Percentiles rank a stretch among this genome's conserved stretches.
Conservation (phyloP, 176 grass and related monocot genomes). For the Stipa capillata region DNA sequence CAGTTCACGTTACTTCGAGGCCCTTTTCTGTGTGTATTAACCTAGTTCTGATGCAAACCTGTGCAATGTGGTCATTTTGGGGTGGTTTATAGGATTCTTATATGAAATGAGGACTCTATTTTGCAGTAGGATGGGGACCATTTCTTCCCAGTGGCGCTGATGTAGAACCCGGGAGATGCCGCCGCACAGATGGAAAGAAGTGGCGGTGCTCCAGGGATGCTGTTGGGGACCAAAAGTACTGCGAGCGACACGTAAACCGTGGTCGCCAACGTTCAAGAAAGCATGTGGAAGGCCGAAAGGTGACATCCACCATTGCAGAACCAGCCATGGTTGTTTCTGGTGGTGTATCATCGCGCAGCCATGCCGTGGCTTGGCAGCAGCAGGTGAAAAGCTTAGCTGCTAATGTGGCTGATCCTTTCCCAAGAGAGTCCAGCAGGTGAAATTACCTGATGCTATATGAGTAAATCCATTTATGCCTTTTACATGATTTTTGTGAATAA, state of each 20-base stretch:
- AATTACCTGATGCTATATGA: background rate
- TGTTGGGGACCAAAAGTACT: constrained; percentile 78
- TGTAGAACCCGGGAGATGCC: constrained; percentile 78
- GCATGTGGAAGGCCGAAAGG: constrained; percentile 92
- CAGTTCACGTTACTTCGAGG: background rate
- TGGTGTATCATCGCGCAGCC: constrained; percentile 18
- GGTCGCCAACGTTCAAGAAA: constrained; percentile 93
- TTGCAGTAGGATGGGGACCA: constrained; percentile 66
- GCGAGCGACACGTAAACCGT: constrained; percentile 87
- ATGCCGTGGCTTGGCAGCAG: constrained; percentile 8
- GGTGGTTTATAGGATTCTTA: background rate
- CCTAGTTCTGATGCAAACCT: background rate
- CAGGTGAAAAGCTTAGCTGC: constrained; percentile 21
- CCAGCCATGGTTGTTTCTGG: constrained; percentile 24
- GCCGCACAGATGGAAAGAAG: constrained; percentile 83
- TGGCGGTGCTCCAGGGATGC: constrained; percentile 90
- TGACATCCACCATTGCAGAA: constrained; percentile 18
- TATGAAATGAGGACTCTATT: background rate
- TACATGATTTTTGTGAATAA: background rate
- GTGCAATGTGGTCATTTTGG: background rate
- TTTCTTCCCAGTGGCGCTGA: constrained; percentile 46
- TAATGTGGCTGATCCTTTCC: constrained; percentile 14
- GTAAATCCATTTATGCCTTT: background rate
- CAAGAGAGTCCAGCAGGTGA: constrained; percentile 36
- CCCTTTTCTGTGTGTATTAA: background rate